Conservation (phyloP, 164 flowering plant genomes). For the Vitis rotundifolia region DNA sequence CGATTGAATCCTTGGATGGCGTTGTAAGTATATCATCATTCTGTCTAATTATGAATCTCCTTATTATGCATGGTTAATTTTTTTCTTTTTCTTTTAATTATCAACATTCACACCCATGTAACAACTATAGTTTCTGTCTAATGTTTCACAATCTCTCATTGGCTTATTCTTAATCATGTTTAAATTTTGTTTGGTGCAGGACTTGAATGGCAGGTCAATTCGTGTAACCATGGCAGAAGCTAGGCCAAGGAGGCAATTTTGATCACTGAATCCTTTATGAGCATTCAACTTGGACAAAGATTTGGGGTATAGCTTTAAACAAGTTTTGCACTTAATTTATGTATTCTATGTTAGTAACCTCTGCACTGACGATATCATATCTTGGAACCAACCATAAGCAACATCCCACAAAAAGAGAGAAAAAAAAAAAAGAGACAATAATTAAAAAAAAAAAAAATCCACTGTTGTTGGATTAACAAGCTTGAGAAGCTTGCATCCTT, state of each 20-base stretch:
- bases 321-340: background rate
- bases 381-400: background rate
- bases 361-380: background rate
- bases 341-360: background rate
- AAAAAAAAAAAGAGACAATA: no score
- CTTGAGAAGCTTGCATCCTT: no score
- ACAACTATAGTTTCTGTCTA: background rate
- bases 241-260: conserved; percentile 71
- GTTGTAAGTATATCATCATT: conserved; percentile 50
- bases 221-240: conserved; percentile 82
- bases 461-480: no score
- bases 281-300: background rate
- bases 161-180: background rate
- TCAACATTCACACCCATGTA: no score
- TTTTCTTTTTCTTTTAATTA: background rate
- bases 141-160: background rate
- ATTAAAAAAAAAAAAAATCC: no score
- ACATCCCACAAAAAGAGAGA: background rate
- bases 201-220: conserved; percentile 74
- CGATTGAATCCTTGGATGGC: conserved; percentile 75
- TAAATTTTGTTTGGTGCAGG: conserved; percentile 43
- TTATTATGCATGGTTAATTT: background rate
- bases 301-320: conserved; percentile 12
- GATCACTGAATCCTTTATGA: conserved; percentile 18
- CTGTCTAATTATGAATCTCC: background rate